Evolutionary conservation across 2,329 filamentous ascomycete genomes (phyloP).

Genomic region (Clarireedia homoeocarpa): DNA sequence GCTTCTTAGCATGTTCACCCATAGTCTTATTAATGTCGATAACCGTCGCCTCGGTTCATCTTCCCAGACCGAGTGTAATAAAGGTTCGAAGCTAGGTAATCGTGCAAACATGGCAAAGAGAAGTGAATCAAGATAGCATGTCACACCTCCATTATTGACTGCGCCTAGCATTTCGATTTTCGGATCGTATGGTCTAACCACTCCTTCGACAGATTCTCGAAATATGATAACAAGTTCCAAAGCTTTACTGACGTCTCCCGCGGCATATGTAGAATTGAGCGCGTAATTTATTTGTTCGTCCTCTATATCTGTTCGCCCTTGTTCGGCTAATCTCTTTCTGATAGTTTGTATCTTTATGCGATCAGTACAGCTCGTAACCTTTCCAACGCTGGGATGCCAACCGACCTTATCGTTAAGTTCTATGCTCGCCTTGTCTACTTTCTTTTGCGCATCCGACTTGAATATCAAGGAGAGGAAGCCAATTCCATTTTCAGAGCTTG

Average conservation of each 20-base stretch:
- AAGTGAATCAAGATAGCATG: conserved; percentile 89
- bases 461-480: conserved; percentile 52
- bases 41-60: conserved; percentile 66
- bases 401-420: conserved; percentile 31
- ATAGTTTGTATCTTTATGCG: conserved; percentile 41
- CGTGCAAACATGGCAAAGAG: conserved; percentile 95
- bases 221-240: conserved; percentile 70
- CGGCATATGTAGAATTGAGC: conserved; percentile 53
- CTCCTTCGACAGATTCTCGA: conserved; percentile 72
- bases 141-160: conserved; percentile 76
- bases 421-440: conserved; percentile 41
- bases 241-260: conserved; percentile 65
- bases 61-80: conserved; percentile 66
- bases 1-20: conserved; percentile 85
- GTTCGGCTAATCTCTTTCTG: conserved; percentile 41
- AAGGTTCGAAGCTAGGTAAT: conserved; percentile 84
- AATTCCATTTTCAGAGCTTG: conserved; percentile 40
- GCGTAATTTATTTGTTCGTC: conserved; percentile 56
- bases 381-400: neutral
- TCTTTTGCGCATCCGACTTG: conserved; percentile 48
- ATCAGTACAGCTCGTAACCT: conserved; percentile 6
- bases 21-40: conserved; percentile 71
- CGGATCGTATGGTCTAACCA: conserved; percentile 67
- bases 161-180: conserved; percentile 70
- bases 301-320: conserved; percentile 48